Evolutionary conservation across 1,139 yeast species (phyloP), one percentile per base, ranked within the genome.

Genomic region (Candida tetrigidarum): DNA sequence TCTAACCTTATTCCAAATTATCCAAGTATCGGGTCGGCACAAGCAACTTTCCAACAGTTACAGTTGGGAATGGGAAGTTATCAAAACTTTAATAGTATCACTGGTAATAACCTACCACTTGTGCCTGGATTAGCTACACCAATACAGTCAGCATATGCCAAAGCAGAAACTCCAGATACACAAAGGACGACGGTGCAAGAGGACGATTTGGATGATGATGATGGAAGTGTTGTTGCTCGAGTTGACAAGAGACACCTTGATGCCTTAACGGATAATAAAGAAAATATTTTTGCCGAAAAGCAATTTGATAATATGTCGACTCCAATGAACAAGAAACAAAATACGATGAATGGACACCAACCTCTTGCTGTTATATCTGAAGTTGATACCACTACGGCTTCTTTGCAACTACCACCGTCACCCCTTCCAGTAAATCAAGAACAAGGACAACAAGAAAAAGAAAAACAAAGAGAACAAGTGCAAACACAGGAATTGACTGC

Each of bases 181-280:
- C 79, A 74, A 52, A 53, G 73, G 35, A 74, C 80, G 0, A 74
- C 78, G 1, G 60, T 74, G 8, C 77, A 74, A 54, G 75, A 71
- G 16, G 76, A 70, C 39, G 77, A 69, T 25, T 64, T 59, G 48
- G 69, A 63, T 37, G 68, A 68, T 25, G 69, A 64, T 11, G 70
- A 63, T 25, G 42, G 39, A 11, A 26, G 37, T 22, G 19, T 29
- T 9, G 39, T 41, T 11, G 54, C 50, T 9, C 60, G 68, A 42
- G 71, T 68, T 1, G 66, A 66, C 50, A 67, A 63, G 42, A 66
- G 64, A 20, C 74, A 69, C 23, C 47, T 72, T 39, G 67, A 62
- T 29, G 62, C 61, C 4, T 57, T 69, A 36, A 58, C 45, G 22
- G 76, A 72, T 39, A 69, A 71, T 49, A 74, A 74, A 52, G 78